Conservation (phyloP, 2,329 filamentous ascomycete species). For the Diaporthe sp. region DNA sequence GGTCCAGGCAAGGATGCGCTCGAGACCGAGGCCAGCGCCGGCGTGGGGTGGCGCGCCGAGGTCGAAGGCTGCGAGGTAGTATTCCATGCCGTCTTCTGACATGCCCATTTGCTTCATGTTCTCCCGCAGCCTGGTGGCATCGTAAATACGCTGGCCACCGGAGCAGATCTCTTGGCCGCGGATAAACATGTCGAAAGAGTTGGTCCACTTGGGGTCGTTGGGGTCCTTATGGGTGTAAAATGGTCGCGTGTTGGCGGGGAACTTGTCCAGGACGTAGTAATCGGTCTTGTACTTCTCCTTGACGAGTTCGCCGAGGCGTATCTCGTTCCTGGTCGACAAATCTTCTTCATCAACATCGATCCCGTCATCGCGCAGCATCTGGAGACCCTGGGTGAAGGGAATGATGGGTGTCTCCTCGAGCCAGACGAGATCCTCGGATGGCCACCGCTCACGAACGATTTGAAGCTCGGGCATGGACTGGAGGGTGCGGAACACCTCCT, state of each 20-base stretch:
- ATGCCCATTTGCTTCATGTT: constrained; percentile 83
- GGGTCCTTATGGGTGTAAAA: constrained; percentile 93
- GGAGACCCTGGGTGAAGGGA: constrained; percentile 81
- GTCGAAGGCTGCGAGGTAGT: constrained; percentile 89
- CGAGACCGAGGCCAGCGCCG: constrained; percentile 88
- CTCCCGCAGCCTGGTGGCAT: constrained; percentile 77
- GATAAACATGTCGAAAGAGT: constrained; percentile 95
- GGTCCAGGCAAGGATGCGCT: constrained; percentile 88
- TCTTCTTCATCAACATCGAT: constrained; percentile 79
- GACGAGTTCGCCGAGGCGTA: constrained; percentile 84
- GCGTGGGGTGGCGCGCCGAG: constrained; percentile 91
- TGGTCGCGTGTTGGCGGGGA: constrained; percentile 83
- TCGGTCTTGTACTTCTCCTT: constrained; percentile 89
- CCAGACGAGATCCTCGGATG: constrained; percentile 88
- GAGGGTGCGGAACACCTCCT: constrained; percentile 75
- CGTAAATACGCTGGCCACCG: constrained; percentile 92
- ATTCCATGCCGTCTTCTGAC: constrained; percentile 84
- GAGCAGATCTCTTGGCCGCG: constrained; percentile 93
- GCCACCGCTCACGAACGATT: constrained; percentile 83
- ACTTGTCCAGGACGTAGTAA: constrained; percentile 95
- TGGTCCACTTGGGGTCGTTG: constrained; percentile 78
- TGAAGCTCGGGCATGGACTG: constrained; percentile 75
- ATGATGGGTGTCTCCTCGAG: constrained; percentile 86
- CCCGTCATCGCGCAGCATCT: constrained; percentile 85
- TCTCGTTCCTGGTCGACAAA: constrained; percentile 86